Evolutionary conservation across 2,329 filamentous ascomycete species (phyloP).

Genomic region (Emergomyces pasteurianus): DNA sequence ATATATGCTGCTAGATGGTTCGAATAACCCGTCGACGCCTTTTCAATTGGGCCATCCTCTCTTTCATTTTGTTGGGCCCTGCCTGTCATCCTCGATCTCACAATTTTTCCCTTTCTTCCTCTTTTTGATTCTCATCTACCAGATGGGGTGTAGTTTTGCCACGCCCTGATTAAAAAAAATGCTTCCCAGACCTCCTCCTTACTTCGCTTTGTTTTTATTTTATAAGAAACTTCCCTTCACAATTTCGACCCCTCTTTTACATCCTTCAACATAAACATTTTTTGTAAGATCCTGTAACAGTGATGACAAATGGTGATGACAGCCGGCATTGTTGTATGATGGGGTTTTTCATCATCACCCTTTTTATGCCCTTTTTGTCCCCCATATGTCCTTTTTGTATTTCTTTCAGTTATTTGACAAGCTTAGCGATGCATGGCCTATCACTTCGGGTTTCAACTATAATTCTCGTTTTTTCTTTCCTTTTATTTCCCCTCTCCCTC

Average conservation of each 20-base stretch:
- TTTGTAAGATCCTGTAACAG: neutral
- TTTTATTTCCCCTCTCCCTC: neutral
- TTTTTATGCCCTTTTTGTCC: neutral
- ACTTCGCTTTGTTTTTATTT: neutral
- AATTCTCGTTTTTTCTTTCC: neutral
- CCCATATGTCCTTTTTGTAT: neutral
- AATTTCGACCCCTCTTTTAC: neutral
- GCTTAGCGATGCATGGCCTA: neutral
- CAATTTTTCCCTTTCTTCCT: neutral
- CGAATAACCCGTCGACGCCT: neutral
- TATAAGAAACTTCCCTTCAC: neutral
- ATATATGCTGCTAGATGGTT: neutral
- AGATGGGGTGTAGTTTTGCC: neutral
- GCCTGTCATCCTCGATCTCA: neutral
- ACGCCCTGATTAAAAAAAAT: neutral
- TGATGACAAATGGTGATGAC: conserved; percentile 1
- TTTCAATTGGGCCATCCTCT: neutral
- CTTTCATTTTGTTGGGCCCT: no score
- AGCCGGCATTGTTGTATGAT: conserved; percentile 1
- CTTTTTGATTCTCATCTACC: neutral
- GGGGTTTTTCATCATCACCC: neutral
- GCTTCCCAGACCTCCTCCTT: neutral
- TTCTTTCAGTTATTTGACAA: neutral
- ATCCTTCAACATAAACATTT: neutral
- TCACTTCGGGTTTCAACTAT: neutral